phyloP scores from a whole-genome alignment of 345 rosid species.

The Rhodomyrtus tomentosa region DNA sequence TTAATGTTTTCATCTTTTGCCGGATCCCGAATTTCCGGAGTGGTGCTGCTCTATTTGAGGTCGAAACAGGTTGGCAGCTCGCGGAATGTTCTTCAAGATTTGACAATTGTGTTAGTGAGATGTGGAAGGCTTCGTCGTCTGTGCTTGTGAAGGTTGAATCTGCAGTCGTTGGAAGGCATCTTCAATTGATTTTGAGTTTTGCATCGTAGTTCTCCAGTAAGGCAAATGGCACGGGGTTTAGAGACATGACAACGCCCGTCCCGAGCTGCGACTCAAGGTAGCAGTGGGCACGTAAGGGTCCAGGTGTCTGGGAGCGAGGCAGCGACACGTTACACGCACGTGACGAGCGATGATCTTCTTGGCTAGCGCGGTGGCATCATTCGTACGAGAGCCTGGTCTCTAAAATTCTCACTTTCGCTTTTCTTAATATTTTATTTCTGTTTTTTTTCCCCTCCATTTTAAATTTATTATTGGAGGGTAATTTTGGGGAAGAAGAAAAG shows the following conservation, averaged over 20 bases:
- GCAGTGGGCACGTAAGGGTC: neutral
- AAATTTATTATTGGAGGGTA: too few relatives aligned
- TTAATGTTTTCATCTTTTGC: neutral
- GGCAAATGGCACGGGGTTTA: neutral
- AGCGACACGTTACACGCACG: neutral
- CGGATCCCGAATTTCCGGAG: neutral
- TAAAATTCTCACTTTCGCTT: neutral
- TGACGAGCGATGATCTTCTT: neutral
- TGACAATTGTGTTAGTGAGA: neutral
- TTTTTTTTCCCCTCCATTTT: too few relatives aligned
- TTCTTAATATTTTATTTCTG: neutral
- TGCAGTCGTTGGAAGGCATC: neutral
- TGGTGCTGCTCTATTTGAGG: neutral
- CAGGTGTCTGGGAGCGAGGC: neutral
- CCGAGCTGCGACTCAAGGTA: neutral
- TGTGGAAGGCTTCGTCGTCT: neutral
- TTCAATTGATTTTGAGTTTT: neutral
- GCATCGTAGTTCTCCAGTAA: neutral
- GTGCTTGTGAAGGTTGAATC: neutral
- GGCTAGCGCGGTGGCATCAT: neutral
- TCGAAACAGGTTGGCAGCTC: neutral
- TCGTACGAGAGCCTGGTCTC: neutral
- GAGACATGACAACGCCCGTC: neutral
- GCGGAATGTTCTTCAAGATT: neutral
- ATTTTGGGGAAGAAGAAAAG: neutral